Evolutionary conservation across 148 eudicot genomes (phyloP), one percentile per base, ranked within the genome.

Genomic region (Pouteria glomerata): DNA sequence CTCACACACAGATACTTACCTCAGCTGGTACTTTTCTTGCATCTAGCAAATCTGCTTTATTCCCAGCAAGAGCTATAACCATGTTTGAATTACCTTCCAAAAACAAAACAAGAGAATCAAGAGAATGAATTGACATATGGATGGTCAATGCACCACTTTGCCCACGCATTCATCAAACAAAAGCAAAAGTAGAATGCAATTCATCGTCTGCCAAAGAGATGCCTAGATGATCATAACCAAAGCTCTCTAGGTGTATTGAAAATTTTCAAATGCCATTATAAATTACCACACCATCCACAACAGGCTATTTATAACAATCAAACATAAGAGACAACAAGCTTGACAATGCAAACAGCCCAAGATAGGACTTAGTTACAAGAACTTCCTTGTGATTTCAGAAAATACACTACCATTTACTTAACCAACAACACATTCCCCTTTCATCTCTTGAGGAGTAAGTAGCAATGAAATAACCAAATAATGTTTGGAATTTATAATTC

Each of bases 61-160:
- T 81, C n/a, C 84, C 84, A 59, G 84, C 81, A 68, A 73, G 76
- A 55, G 77, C 70, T 71, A 76, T 21, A 33, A 75, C 73, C 78
- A 75, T 75, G 61, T 39, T 60, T 1, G 60, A 15, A 35, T 75
- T 75, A 30, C 78, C 78, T 75, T 24, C 30, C 30, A 59, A 18
- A 60, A 34, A 4, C 26, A 52, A 55, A 73, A 39, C 33, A 48
- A 7, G 12, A 26, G 18, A 3, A 11, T 59, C 30, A 26, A 35
- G 15, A 44, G 26, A 14, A 62, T 18, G 44, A 14, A 4, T 4
- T 10, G 10, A 4, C 33, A 33, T 8, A 18, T 60, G 44, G 31
- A 55, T 53, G 21, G 48, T 13, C 7, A 21, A 34, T n/a, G 7
- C 34, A n/a, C 26, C 39, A n/a, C 65, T 34, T 60, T 60, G 23